Percentiles rank a stretch among this genome's conserved stretches.
Evolutionary conservation across 78 protist species (phyloP).

Genomic region (Diacronema lutheri): DNA sequence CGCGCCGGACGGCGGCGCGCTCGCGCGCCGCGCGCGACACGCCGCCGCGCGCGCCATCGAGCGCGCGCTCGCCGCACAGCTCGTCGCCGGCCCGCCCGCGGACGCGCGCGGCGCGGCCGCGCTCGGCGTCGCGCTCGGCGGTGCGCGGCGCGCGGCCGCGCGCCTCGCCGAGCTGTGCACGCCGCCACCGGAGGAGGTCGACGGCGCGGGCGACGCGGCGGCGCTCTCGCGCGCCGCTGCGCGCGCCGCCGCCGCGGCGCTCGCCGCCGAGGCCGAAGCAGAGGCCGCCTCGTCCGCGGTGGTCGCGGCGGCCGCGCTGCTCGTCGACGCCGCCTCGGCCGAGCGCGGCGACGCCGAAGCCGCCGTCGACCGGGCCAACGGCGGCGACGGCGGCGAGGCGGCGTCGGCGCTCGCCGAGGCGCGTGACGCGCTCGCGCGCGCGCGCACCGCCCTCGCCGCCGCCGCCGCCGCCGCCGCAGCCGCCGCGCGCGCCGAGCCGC

Average conservation of each 20-base stretch:
- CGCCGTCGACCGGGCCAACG: background rate
- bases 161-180: too few relatives aligned
- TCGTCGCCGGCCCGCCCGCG: background rate
- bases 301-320: background rate
- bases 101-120: constrained; percentile 52
- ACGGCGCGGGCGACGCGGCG: too few relatives aligned
- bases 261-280: background rate
- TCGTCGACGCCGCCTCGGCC: background rate
- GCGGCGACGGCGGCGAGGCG: background rate
- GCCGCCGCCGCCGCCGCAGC: too few relatives aligned
- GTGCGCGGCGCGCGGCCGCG: too few relatives aligned
- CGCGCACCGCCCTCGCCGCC: too few relatives aligned
- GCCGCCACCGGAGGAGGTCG: too few relatives aligned
- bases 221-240: too few relatives aligned
- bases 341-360: background rate
- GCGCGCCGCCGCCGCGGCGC: constrained; percentile 41
- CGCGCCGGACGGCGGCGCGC: background rate
- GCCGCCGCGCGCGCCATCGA: background rate
- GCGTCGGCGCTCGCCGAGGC: too few relatives aligned
- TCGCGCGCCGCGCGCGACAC: background rate
- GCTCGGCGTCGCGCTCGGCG: too few relatives aligned
- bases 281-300: background rate
- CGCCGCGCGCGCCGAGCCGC: background rate
- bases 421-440: too few relatives aligned
- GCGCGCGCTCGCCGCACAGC: background rate